Conservation (phyloP, 2,329 filamentous ascomycete genomes). For the Apiospora saccharicola region DNA sequence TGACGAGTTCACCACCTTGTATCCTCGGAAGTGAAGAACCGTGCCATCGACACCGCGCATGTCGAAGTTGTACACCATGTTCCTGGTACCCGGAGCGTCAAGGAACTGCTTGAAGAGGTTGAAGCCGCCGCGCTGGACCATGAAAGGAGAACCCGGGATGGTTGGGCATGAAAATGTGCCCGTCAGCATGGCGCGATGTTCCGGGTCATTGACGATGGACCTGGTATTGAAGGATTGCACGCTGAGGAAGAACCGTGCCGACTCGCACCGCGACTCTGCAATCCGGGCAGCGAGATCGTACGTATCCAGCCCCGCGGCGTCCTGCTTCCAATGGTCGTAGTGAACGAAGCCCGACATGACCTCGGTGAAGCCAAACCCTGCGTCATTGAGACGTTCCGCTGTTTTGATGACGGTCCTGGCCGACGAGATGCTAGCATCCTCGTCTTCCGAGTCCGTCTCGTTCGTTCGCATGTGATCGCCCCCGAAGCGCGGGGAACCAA, state of each 20-base stretch:
- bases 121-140: slow-evolving; percentile 65
- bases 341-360: slow-evolving; percentile 71
- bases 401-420: slow-evolving; percentile 48
- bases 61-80: slow-evolving; percentile 68
- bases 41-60: slow-evolving; percentile 62
- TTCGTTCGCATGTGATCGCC: background rate
- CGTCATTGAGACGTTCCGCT: slow-evolving; percentile 53
- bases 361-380: slow-evolving; percentile 68
- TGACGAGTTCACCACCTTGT: slow-evolving; percentile 68
- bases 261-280: slow-evolving; percentile 61
- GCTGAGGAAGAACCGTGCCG: slow-evolving; percentile 65
- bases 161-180: slow-evolving; percentile 66
- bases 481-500: slow-evolving; percentile 53
- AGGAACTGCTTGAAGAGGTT: slow-evolving; percentile 62
- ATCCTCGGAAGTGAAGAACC: slow-evolving; percentile 65
- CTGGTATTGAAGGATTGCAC: slow-evolving; percentile 62
- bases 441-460: slow-evolving; percentile 39
- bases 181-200: slow-evolving; percentile 61
- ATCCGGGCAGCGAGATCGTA: slow-evolving; percentile 61
- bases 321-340: slow-evolving; percentile 40
- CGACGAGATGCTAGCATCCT: slow-evolving; percentile 45
- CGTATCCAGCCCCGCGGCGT: slow-evolving; percentile 48
- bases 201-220: slow-evolving; percentile 53
- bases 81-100: slow-evolving; percentile 62
- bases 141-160: slow-evolving; percentile 64